A percentile compares a stretch with the other conserved stretches of the same genome.
phyloP scores from a whole-genome alignment of 768 basidiomycete species.

The Lactarius evosmus region DNA sequence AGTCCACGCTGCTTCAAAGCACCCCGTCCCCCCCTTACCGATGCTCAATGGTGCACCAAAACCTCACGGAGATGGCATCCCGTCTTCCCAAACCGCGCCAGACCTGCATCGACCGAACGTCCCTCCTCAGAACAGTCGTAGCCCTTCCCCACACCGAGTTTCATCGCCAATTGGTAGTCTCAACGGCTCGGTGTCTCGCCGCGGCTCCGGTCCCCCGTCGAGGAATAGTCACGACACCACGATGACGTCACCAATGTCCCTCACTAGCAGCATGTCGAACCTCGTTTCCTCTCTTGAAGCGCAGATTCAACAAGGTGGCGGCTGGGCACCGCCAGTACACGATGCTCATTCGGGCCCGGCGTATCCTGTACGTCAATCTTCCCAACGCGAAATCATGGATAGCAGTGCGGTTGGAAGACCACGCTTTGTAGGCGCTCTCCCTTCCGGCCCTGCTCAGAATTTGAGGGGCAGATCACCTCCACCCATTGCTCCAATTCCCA shows the following conservation, averaged over 20 bases:
- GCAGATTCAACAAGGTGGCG: constrained; percentile 34
- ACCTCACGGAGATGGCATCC: constrained; percentile 10
- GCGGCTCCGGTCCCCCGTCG: constrained; percentile 17
- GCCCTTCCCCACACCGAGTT: constrained; percentile 29
- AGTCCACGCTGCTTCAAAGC: constrained; percentile 46
- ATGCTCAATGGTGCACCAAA: constrained; percentile 35
- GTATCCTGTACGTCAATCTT: constrained; percentile 32
- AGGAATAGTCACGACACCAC: constrained; percentile 20
- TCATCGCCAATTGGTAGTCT: constrained; percentile 26
- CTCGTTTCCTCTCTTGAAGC: constrained; percentile 33
- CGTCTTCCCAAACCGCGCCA: constrained; percentile 27
- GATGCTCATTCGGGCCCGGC: constrained; percentile 25
- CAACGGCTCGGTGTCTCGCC: constrained; percentile 2
- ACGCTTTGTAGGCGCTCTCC: background rate
- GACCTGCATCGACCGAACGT: constrained; percentile 17
- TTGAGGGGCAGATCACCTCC: background rate
- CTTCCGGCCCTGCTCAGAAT: background rate
- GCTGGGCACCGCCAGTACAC: constrained; percentile 28
- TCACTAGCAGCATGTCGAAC: constrained; percentile 29
- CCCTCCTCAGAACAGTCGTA: constrained; percentile 19
- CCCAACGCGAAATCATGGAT: constrained; percentile 23
- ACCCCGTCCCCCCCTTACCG: constrained; percentile 67
- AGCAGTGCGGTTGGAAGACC: background rate
- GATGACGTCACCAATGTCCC: constrained; percentile 8
- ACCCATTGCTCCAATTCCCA: constrained; percentile 9